phyloP scores from a whole-genome alignment of 495 filamentous ascomycete genomes.

The Ascobolus immersus region DNA sequence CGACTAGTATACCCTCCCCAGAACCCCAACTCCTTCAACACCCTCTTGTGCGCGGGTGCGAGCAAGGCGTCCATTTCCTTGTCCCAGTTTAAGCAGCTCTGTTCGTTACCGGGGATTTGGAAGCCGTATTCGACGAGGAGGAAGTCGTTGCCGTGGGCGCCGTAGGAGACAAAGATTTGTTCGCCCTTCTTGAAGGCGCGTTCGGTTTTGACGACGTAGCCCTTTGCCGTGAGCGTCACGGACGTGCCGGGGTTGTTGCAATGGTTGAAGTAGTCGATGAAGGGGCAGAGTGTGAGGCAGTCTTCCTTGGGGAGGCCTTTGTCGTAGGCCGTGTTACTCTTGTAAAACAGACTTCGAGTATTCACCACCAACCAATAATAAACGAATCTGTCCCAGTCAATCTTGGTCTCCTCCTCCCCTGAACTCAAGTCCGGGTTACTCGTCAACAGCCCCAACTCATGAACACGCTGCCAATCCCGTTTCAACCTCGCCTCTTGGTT shows the following conservation, averaged over 20 bases:
- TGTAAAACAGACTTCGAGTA: slow-evolving; percentile 56
- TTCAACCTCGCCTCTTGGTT: no score
- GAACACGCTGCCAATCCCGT: no score
- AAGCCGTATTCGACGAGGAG: slow-evolving; percentile 38
- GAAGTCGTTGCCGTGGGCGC: slow-evolving; percentile 55
- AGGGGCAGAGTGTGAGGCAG: slow-evolving; percentile 56
- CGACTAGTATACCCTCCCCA: no score
- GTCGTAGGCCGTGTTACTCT: slow-evolving; percentile 20
- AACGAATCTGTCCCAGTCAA: no score
- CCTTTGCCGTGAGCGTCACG: slow-evolving; percentile 16
- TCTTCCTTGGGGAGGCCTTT: slow-evolving; percentile 35
- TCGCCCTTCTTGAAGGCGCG: slow-evolving; percentile 34
- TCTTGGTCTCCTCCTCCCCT: no score
- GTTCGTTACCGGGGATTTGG: no score
- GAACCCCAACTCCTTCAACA: no score
- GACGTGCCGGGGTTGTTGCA: slow-evolving; percentile 17
- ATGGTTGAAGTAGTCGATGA: slow-evolving; percentile 79
- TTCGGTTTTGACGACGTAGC: slow-evolving; percentile 35
- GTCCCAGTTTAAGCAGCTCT: no score
- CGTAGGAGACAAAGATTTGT: slow-evolving; percentile 61
- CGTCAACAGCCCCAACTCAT: no score
- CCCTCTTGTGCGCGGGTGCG: no score
- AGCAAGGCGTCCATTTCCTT: no score
- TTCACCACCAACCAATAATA: slow-evolving; percentile 35
- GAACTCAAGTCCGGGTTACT: no score